Evolutionary conservation across 495 filamentous ascomycete genomes (phyloP).

Genomic region (Xylaria cubensis): DNA sequence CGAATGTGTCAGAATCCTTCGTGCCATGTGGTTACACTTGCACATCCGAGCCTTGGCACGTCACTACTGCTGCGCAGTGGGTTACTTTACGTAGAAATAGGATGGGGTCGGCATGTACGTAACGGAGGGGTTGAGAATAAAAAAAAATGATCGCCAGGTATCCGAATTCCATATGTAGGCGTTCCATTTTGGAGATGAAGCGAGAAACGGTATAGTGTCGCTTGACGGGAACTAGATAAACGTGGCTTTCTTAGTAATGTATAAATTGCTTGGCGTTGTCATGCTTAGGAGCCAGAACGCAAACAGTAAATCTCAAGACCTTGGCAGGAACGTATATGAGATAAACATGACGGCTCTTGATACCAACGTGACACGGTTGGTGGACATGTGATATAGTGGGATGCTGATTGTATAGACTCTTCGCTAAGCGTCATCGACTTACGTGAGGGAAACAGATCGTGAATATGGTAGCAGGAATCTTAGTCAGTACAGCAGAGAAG

Average conservation of each 20-base stretch:
- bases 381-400: not conserved
- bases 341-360: not conserved
- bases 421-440: not conserved
- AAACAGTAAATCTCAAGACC: not conserved
- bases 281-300: not conserved
- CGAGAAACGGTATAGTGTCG: not conserved
- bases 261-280: not conserved
- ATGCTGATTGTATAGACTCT: not conserved
- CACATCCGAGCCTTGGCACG: slow-evolving; percentile 8
- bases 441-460: not conserved
- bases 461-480: not conserved
- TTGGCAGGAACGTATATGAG: not conserved
- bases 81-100: slow-evolving; percentile 14
- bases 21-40: slow-evolving; percentile 22
- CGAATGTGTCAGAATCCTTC: slow-evolving; percentile 20
- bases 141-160: not conserved
- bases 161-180: not conserved
- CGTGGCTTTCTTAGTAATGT: not conserved
- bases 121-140: not conserved
- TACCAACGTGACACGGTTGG: not conserved
- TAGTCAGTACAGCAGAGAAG: not conserved
- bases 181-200: not conserved
- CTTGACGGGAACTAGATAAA: not conserved
- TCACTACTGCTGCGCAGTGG: not conserved
- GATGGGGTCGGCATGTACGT: not conserved